Percentiles rank a stretch among this genome's conserved stretches.
Evolutionary conservation across 768 basidiomycete genomes (phyloP).

Genomic region (Amanita rubescens): DNA sequence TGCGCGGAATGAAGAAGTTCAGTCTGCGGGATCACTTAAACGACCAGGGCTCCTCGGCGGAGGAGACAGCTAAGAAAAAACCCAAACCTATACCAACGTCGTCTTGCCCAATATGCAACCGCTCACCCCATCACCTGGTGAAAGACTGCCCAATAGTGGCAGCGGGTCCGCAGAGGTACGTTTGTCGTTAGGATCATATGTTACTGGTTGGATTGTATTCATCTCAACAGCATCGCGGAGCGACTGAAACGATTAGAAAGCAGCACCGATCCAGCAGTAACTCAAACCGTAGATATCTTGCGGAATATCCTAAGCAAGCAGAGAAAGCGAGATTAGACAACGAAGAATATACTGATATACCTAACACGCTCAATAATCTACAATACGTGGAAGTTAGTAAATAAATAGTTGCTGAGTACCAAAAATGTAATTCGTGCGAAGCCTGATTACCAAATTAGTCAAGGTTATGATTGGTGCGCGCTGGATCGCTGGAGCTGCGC

Average conservation of each 20-base stretch:
- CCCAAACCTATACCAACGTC: slow-evolving; percentile 17
- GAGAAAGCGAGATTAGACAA: background rate
- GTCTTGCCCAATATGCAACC: slow-evolving; percentile 44
- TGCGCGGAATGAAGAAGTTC: background rate
- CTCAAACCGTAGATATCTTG: background rate
- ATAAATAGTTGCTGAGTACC: background rate
- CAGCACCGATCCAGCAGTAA: background rate
- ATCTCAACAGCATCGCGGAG: background rate
- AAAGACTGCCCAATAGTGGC: slow-evolving; percentile 50
- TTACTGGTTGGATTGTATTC: background rate
- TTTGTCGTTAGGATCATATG: background rate
- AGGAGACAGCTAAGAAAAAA: slow-evolving; percentile 30
- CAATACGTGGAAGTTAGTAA: too few species aligned
- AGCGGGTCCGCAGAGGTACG: slow-evolving; percentile 48
- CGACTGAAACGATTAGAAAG: background rate
- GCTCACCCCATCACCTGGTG: slow-evolving; percentile 34
- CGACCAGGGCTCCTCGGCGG: slow-evolving; percentile 22
- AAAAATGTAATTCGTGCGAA: slow-evolving; percentile 5
- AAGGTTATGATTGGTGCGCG: background rate
- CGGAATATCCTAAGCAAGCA: slow-evolving; percentile 10
- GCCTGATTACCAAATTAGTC: background rate
- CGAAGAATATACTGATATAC: background rate
- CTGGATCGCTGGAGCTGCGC: background rate
- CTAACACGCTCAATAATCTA: background rate
- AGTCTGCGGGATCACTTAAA: slow-evolving; percentile 23